A percentile compares a stretch with the other conserved stretches of the same genome.
Conservation (phyloP, 2,329 filamentous ascomycete species). For the Pyricularia sp. region DNA sequence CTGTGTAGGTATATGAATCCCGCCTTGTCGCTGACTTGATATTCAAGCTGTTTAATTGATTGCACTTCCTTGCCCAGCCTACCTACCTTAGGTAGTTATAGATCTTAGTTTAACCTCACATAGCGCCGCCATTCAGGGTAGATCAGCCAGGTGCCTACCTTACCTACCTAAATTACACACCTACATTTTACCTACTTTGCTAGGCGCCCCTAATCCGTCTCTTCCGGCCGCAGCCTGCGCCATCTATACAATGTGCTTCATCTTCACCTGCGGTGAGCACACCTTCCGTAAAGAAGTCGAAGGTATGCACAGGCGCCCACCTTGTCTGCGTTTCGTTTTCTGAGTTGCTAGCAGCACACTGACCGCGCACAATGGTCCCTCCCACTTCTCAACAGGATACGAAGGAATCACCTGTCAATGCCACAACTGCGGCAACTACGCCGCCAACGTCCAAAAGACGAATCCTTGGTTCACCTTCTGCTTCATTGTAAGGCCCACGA, state of each 20-base stretch:
- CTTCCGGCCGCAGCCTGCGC: neutral
- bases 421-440: constrained; percentile 58
- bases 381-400: constrained; percentile 28
- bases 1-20: neutral
- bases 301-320: constrained; percentile 14
- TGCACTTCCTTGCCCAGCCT: neutral
- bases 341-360: neutral
- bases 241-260: constrained; percentile 42
- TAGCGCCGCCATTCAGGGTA: neutral
- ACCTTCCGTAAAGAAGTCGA: constrained; percentile 50
- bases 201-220: neutral
- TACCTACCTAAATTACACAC: no score
- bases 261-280: constrained; percentile 53
- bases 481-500: constrained; percentile 49
- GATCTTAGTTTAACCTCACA: no score
- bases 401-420: constrained; percentile 53
- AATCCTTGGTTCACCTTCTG: constrained; percentile 73
- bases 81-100: no score
- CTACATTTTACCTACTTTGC: no score
- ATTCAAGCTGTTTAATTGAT: neutral
- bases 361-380: neutral
- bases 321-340: neutral
- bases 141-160: no score
- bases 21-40: neutral
- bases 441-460: constrained; percentile 50